Base-by-base conservation (phyloP, 2,329 filamentous ascomycete genomes). In the Epicoccum nigrum region DNA sequence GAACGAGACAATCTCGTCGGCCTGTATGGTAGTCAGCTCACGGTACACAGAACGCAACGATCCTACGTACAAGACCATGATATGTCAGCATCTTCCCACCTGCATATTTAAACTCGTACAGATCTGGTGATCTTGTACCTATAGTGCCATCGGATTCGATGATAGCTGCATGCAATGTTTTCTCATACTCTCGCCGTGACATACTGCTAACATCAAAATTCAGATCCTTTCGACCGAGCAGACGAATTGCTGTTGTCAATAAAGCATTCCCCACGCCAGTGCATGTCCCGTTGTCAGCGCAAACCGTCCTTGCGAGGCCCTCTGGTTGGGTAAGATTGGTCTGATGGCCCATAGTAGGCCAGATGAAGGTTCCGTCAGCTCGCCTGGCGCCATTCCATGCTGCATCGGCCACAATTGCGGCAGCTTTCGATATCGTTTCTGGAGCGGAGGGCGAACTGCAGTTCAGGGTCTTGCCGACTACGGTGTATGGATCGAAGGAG, bases 51-150 rank as follows among this genome's bases (percentile, higher is more conserved):
- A 21, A 11, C 11, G 20, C n/a, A 17, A 2, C 6, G 7, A 20
- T n/a, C 6, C 9, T n/a, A 37, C 48, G 20, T 47, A 51, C 50
- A 7, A 60, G 20, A 7, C 66, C 65, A 32, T 70, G 65, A 25
- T 46, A 70, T 20, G 54, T 64, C 4, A 67, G 55, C 23, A 70
- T 51, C 28, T 67, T 70, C 7, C 58, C 62, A 2, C 64, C 64
- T 2, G 45, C 15, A 0, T 52, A 20, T 8, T 51, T 51, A 41
- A 62, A 67, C 0, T 55, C 43, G 6, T 54, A 54, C 5, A 69
- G 51, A 45, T 70, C 54, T 6, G 63, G 45, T 8, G 59, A 49
- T 13, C 32, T 45, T 1, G 51, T 60, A 3, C 53, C 53, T 8
- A 62, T 54, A 30, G 62, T 48, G 1, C 52, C 60, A 19, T 54